Conservation (phyloP, 2,329 filamentous ascomycete species). For the Talaromyces sp. region DNA sequence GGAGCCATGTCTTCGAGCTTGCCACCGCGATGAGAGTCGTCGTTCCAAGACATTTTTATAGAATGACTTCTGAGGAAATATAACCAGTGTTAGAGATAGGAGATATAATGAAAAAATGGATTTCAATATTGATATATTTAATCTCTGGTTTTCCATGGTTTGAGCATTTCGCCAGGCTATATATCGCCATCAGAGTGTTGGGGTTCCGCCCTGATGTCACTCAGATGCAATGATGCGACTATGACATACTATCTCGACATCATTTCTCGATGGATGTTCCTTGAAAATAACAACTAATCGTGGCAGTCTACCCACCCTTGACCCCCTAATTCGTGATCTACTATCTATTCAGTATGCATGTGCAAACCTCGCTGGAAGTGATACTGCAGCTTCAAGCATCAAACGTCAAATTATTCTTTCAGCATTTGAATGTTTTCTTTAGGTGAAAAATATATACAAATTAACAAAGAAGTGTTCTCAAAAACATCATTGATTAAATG, state of each 20-base stretch:
- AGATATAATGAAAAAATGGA: too few species aligned
- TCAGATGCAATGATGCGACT: not conserved
- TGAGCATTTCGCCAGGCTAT: not conserved
- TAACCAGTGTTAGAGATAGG: too few species aligned
- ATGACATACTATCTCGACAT: not conserved
- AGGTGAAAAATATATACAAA: too few species aligned
- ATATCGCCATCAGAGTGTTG: not conserved
- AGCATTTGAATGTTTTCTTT: too few species aligned
- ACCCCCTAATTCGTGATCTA: too few species aligned
- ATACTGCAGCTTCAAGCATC: too few species aligned
- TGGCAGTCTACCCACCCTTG: too few species aligned
- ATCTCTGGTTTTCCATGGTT: not conserved
- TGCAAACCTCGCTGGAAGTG: too few species aligned
- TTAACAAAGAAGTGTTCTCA: too few species aligned
- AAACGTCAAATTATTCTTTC: too few species aligned
- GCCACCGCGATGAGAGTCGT: constrained; percentile 22
- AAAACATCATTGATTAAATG: not conserved
- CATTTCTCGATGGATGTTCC: not conserved
- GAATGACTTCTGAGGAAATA: not conserved
- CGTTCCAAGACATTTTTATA: constrained; percentile 10
- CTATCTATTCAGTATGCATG: too few species aligned
- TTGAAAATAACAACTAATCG: too few species aligned
- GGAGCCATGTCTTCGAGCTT: constrained; percentile 26
- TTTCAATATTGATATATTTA: not conserved
- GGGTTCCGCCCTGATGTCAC: not conserved